Evolutionary conservation across 1,139 yeast genomes (phyloP).

Genomic region (Lodderomyces oxycetoniae): DNA sequence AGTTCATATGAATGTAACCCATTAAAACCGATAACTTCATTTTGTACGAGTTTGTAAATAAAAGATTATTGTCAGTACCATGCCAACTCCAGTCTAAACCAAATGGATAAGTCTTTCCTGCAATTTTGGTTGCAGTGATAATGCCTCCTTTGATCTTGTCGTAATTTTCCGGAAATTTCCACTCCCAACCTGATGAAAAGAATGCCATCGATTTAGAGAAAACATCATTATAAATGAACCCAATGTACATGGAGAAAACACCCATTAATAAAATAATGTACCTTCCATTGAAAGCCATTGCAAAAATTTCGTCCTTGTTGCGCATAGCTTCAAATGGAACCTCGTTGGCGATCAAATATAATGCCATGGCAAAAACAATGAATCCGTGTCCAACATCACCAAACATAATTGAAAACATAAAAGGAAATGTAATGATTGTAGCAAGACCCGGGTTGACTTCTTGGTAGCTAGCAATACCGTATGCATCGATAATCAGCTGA

Average conservation of each 20-base stretch:
- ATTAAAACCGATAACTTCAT: conserved; percentile 92
- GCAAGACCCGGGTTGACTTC: conserved; percentile 97
- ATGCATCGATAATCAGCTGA: conserved; percentile 91
- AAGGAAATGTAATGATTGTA: conserved; percentile 92
- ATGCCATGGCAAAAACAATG: conserved; percentile 68
- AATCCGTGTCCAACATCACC: conserved; percentile 98
- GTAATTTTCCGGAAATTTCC: conserved; percentile 65
- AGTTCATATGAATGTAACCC: conserved; percentile 95
- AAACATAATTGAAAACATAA: conserved; percentile 98
- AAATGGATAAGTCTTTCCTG: conserved; percentile 63
- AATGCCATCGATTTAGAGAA: conserved; percentile 87
- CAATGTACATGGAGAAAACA: conserved; percentile 86
- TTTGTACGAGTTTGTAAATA: conserved; percentile 90
- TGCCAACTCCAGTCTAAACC: conserved; percentile 98
- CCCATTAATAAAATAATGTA: conserved; percentile 92
- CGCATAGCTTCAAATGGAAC: conserved; percentile 56
- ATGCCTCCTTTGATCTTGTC: conserved; percentile 51
- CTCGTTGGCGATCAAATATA: conserved; percentile 68
- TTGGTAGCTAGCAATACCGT: conserved; percentile 89
- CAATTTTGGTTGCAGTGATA: conserved; percentile 53
- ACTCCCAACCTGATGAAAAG: conserved; percentile 85
- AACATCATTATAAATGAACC: conserved; percentile 86
- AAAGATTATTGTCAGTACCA: conserved; percentile 85
- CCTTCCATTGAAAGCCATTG: conserved; percentile 92
- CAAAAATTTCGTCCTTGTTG: conserved; percentile 86